phyloP scores from a whole-genome alignment of 2,329 filamentous ascomycete species.

The Ramularia endophylla region DNA sequence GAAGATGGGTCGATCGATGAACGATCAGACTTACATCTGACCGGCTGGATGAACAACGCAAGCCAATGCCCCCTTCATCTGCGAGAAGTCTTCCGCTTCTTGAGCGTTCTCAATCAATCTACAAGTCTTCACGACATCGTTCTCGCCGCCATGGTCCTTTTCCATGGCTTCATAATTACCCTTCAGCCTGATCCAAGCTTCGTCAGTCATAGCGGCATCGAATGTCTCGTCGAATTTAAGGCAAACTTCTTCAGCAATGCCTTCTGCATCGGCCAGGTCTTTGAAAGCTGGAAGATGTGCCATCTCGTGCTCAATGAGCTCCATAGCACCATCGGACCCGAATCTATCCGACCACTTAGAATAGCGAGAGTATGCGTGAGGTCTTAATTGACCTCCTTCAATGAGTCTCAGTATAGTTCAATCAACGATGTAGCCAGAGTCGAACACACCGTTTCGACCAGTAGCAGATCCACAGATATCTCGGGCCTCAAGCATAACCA shows the following conservation, averaged over 20 bases:
- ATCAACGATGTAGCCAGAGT: background rate
- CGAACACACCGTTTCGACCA: slow-evolving; percentile 13
- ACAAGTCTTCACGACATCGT: slow-evolving; percentile 25
- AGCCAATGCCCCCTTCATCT: slow-evolving; percentile 28
- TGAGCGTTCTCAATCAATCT: slow-evolving; percentile 17
- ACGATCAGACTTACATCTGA: slow-evolving; percentile 21
- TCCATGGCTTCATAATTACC: slow-evolving; percentile 25
- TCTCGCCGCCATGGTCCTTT: slow-evolving; percentile 25
- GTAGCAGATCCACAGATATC: slow-evolving; percentile 18
- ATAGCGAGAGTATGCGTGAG: slow-evolving; percentile 29
- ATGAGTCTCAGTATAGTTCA: background rate
- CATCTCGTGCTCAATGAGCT: slow-evolving; percentile 24
- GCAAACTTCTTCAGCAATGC: slow-evolving; percentile 26
- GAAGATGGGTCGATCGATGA: no score
- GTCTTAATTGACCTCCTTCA: slow-evolving; percentile 22
- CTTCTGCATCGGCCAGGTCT: slow-evolving; percentile 15
- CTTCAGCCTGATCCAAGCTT: slow-evolving; percentile 27
- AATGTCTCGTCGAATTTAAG: slow-evolving; percentile 30
- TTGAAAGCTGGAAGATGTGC: slow-evolving; percentile 25
- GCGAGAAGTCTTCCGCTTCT: slow-evolving; percentile 27
- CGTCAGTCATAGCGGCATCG: slow-evolving; percentile 30
- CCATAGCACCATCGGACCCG: slow-evolving; percentile 25
- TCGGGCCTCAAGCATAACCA: slow-evolving; percentile 18
- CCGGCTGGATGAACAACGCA: slow-evolving; percentile 27
- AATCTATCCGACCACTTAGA: slow-evolving; percentile 25